Percentiles rank a stretch among this genome's conserved stretches.
These are phyloP conservation scores for Diospyros kaki DNA, from an alignment of 148 eudicot genomes.

Conservation along the genomic window DNA sequence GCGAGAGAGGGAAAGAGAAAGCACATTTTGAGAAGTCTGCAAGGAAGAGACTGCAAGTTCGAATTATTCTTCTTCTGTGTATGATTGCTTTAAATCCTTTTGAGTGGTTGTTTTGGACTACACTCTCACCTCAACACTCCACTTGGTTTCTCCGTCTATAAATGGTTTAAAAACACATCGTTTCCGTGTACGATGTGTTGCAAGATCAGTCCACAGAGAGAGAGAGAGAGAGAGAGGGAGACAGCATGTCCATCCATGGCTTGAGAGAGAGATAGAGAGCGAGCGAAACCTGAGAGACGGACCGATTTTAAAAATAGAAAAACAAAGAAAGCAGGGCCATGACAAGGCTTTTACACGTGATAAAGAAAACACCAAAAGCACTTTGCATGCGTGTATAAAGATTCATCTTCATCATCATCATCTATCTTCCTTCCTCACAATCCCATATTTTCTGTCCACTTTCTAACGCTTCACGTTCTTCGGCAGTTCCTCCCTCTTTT, in stretches of 20 bases:
- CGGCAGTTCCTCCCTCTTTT: background rate
- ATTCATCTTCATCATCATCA: conserved; percentile 26
- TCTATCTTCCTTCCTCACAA: conserved; percentile 7
- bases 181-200: conserved; percentile 17
- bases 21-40: conserved; percentile 14
- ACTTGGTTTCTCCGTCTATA: background rate
- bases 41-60: conserved; percentile 31
- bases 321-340: conserved; percentile 15
- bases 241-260: background rate
- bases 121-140: background rate
- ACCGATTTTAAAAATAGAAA: conserved; percentile 2
- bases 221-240: background rate
- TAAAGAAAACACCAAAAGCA: conserved; percentile 52
- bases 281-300: background rate
- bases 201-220: conserved; percentile 7
- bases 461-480: conserved; percentile 17
- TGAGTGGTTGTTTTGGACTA: conserved; percentile 3
- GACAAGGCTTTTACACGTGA: conserved; percentile 52
- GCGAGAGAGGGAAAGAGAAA: conserved; percentile 7
- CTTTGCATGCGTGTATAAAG: conserved; percentile 63
- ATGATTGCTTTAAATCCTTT: conserved; percentile 13
- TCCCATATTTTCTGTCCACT: conserved; percentile 22
- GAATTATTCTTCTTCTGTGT: conserved; percentile 36
- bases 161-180: background rate
- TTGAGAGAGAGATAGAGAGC: background rate